These are phyloP conservation scores for Pythium utonaiense DNA, from an alignment of 352 stramenopile species.

Conservation along the genomic window DNA sequence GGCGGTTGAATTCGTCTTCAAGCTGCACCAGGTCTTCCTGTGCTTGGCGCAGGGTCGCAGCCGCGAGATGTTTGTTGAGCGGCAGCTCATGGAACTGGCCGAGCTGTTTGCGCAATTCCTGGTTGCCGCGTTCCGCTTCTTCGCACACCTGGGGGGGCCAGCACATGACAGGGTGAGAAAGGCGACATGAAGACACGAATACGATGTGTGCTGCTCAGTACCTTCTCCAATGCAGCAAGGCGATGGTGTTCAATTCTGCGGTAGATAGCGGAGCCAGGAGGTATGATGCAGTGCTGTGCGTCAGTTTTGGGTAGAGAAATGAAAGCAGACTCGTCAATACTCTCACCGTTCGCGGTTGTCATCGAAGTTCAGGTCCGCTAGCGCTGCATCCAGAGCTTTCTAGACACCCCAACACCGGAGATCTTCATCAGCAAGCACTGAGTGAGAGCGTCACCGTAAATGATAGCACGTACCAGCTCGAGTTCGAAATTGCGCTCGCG, in stretches of 20 bases:
- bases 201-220: conserved; percentile 6
- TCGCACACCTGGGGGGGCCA: conserved; percentile 27
- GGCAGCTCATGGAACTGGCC: conserved; percentile 35
- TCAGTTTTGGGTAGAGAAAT: too few species aligned
- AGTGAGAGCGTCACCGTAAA: neutral
- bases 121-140: conserved; percentile 30
- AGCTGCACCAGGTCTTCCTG: conserved; percentile 35
- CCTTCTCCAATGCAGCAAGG: conserved; percentile 26
- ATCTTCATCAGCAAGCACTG: too few species aligned
- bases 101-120: conserved; percentile 28
- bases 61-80: conserved; percentile 35
- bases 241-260: conserved; percentile 36
- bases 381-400: conserved; percentile 18
- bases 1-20: conserved; percentile 45
- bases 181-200: neutral
- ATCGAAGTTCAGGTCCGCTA: conserved; percentile 27
- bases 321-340: neutral
- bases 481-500: conserved; percentile 26
- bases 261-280: neutral
- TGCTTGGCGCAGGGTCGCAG: conserved; percentile 29
- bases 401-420: too few species aligned
- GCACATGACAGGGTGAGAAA: neutral
- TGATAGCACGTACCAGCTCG: conserved; percentile 29
- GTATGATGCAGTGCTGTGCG: neutral
- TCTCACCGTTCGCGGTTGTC: conserved; percentile 20